Evolutionary conservation across 1,139 yeast species (phyloP).

Genomic region (Entelexis sorbosivorans): DNA sequence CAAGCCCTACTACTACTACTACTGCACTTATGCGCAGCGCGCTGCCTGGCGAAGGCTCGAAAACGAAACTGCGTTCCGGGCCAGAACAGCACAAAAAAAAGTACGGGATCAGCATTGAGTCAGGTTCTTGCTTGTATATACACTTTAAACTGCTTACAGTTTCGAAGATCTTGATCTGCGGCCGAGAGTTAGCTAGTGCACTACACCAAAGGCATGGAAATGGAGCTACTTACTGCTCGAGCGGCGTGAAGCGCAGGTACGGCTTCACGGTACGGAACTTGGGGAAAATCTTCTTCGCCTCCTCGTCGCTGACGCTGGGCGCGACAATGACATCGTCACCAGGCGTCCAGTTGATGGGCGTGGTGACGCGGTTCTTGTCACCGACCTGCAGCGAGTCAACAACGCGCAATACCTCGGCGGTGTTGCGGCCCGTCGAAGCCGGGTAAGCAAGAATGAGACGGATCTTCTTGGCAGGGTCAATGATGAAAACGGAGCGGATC

Average conservation of each 20-base stretch:
- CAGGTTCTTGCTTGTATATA: background rate
- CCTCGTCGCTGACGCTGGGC: slow-evolving; percentile 58
- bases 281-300: slow-evolving; percentile 63
- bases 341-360: slow-evolving; percentile 79
- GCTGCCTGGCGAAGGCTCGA: no score
- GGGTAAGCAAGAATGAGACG: slow-evolving; percentile 70
- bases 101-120: no score
- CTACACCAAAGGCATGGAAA: background rate
- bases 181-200: slow-evolving; percentile 4
- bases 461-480: slow-evolving; percentile 67
- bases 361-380: slow-evolving; percentile 60
- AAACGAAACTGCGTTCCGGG: no score
- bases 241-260: slow-evolving; percentile 53
- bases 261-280: slow-evolving; percentile 69
- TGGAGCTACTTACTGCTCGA: slow-evolving; percentile 24
- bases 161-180: slow-evolving; percentile 4
- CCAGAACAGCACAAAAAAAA: no score
- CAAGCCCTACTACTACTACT: background rate
- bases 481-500: slow-evolving; percentile 70
- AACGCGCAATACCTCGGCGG: slow-evolving; percentile 75
- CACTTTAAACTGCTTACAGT: background rate
- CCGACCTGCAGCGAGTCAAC: slow-evolving; percentile 70
- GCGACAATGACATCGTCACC: slow-evolving; percentile 82
- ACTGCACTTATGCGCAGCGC: no score
- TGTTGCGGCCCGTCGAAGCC: slow-evolving; percentile 78